These are phyloP conservation scores for Gossypium anomalum DNA, from an alignment of 345 rosid genomes.

Conservation along the genomic window DNA sequence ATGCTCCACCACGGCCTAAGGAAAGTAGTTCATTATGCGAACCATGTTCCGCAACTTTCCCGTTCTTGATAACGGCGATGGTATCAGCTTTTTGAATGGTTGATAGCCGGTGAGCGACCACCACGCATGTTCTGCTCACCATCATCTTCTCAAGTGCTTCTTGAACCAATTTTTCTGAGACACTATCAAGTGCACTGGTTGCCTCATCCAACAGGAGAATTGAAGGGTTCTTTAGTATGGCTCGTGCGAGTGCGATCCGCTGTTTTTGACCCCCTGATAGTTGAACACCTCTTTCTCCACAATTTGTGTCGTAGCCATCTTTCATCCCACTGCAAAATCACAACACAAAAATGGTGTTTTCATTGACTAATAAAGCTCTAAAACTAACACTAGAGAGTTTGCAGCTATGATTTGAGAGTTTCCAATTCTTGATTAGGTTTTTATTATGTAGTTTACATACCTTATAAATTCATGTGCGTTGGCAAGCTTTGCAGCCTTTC, in stretches of 20 bases:
- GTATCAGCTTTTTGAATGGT: constrained; percentile 52
- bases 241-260: constrained; percentile 64
- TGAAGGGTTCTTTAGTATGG: constrained; percentile 58
- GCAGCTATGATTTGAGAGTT: neutral
- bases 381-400: neutral
- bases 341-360: neutral
- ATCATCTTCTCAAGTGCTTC: constrained; percentile 67
- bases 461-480: constrained; percentile 67
- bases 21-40: constrained; percentile 2
- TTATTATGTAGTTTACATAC: constrained; percentile 21
- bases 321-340: constrained; percentile 52
- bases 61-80: constrained; percentile 51
- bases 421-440: neutral
- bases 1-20: neutral
- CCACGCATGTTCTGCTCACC: constrained; percentile 48
- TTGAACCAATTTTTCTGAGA: constrained; percentile 54
- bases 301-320: constrained; percentile 56
- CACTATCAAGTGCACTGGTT: constrained; percentile 65
- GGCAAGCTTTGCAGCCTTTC: constrained; percentile 50
- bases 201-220: constrained; percentile 73
- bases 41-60: constrained; percentile 49
- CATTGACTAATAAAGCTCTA: neutral
- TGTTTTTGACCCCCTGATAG: constrained; percentile 79
- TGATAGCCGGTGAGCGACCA: constrained; percentile 54
- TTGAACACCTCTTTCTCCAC: constrained; percentile 65